Evolutionary conservation across 805 yeast genomes (phyloP), one percentile per base, ranked within the genome.

Genomic region (Kluyveromyces siamensis): DNA sequence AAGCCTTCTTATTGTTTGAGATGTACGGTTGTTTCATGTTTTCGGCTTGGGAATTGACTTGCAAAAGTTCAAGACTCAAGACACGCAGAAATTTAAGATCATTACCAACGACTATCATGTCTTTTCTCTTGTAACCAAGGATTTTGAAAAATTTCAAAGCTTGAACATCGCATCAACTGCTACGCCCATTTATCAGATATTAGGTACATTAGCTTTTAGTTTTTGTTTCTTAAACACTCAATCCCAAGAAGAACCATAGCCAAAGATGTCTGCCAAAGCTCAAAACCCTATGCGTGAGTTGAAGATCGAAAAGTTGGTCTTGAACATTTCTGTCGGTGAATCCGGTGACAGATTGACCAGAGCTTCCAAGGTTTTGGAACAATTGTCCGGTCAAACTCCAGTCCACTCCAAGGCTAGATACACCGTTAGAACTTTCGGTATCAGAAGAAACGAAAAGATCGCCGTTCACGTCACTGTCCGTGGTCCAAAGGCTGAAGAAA

Each of bases 311-410:
- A 93, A 93, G 81, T 85, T 93, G 77, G 97, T 93, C 77, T 87
- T 93, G 77, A 93, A 93, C 93, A 93, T 93, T 80, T 90, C 96
- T 78, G 99, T 93, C 76, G 99, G 99, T 81, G 99, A 93, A 81
- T 90, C 97, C 77, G 99, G 99, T 83, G 99, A 93, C 79, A 87
- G 98, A 85, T 88, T 93, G 76, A 93, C 99, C 81, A 91, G 99
- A 87, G 99, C 99, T 68, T 93, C 99, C 73, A 93, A 93, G 84
- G 99, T 93, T 70, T 83, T 93, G 73, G 99, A 93, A 81, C 99
- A 93, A 82, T 86, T 93, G 70, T 91, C 98, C 66, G 99, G 99
- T 90, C 99, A 93, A 81, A 93, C 99, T 70, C 99, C 99, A 75
- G 99, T 93, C 68, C 96, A 87, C 77, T 90, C 98, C 68, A 93